These are phyloP conservation scores for Diaporthe citrichinensis DNA, from an alignment of 2,329 filamentous ascomycete species.

Conservation along the genomic window DNA sequence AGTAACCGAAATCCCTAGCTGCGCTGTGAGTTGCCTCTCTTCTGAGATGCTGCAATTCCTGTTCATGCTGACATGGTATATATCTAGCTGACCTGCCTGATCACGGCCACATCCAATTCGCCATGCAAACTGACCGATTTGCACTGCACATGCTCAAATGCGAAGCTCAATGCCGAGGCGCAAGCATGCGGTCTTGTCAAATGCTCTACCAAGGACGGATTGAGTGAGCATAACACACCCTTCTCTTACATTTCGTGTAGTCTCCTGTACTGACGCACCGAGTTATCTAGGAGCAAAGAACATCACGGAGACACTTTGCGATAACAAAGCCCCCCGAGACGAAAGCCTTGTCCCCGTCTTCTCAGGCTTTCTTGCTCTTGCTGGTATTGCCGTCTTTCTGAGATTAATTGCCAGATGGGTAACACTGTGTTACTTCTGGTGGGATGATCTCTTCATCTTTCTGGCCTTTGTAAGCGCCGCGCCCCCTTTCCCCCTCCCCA, in stretches of 20 bases:
- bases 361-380: conserved; percentile 7
- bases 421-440: conserved; percentile 24
- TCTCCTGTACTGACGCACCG: neutral
- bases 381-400: neutral
- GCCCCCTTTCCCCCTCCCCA: neutral
- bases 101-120: neutral
- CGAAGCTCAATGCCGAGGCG: neutral
- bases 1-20: neutral
- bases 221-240: neutral
- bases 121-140: neutral
- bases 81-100: conserved; percentile 5
- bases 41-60: neutral
- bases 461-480: conserved; percentile 7
- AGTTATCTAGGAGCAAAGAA: conserved; percentile 2
- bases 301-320: conserved; percentile 18
- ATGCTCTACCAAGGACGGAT: conserved; percentile 16
- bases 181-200: neutral
- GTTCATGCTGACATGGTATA: neutral
- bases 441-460: conserved; percentile 27
- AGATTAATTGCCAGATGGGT: neutral
- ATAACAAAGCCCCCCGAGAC: neutral
- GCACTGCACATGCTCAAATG: conserved; percentile 23
- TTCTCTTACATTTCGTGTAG: neutral
- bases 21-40: neutral
- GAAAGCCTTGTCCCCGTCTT: neutral